These are phyloP conservation scores for Xylogone sp. DNA, from an alignment of 2,329 filamentous ascomycete species.

Conservation along the genomic window DNA sequence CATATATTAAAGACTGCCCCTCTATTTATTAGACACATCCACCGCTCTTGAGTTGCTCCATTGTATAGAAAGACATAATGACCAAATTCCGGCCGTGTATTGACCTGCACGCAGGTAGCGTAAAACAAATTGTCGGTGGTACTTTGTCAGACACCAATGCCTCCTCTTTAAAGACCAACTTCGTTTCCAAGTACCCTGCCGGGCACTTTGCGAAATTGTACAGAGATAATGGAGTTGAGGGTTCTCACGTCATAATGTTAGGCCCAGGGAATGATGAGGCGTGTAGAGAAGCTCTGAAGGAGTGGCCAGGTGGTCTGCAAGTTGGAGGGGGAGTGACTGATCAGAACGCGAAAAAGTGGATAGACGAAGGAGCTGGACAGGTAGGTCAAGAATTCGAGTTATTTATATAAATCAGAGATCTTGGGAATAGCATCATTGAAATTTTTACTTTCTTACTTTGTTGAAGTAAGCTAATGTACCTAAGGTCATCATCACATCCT, in stretches of 20 bases:
- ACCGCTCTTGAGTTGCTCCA: neutral
- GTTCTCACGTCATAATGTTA: slow-evolving; percentile 95
- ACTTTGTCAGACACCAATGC: slow-evolving; percentile 69
- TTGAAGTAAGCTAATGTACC: slow-evolving; percentile 10
- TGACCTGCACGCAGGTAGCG: slow-evolving; percentile 93
- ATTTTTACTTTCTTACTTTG: slow-evolving; percentile 11
- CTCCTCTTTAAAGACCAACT: slow-evolving; percentile 78
- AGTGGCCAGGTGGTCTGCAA: slow-evolving; percentile 80
- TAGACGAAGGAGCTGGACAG: slow-evolving; percentile 84
- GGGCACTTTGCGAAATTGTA: slow-evolving; percentile 81
- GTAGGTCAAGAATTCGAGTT: slow-evolving; percentile 43
- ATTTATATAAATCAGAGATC: too few relatives aligned
- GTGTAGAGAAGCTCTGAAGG: slow-evolving; percentile 68
- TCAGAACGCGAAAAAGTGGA: slow-evolving; percentile 79
- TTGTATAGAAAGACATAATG: slow-evolving; percentile 52
- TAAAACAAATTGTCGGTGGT: slow-evolving; percentile 97
- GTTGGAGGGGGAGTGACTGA: slow-evolving; percentile 93
- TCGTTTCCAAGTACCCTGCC: slow-evolving; percentile 80
- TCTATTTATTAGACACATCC: slow-evolving; percentile 1
- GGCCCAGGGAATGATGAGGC: slow-evolving; percentile 82
- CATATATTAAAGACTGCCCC: slow-evolving; percentile 1
- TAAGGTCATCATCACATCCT: slow-evolving; percentile 96
- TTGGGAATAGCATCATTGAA: too few relatives aligned
- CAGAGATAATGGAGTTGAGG: slow-evolving; percentile 65
- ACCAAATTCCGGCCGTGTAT: slow-evolving; percentile 95